phyloP scores from a whole-genome alignment of 371 early-diverging fungal genomes.

The Rhizopus stolonifer region DNA sequence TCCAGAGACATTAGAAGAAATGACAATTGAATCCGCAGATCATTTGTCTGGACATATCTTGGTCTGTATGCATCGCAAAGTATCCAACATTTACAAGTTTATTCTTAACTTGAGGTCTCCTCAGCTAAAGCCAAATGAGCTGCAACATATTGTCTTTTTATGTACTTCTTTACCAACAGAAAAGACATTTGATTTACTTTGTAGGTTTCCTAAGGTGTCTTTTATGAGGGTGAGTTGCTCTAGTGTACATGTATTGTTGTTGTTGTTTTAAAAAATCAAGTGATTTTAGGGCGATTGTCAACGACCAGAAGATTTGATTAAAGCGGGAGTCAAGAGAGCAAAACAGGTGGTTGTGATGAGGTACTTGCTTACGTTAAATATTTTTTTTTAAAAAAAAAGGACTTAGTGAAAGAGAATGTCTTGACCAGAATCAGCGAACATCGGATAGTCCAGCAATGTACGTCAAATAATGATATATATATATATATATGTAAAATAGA shows the following conservation, averaged over 20 bases:
- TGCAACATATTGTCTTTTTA: conserved; percentile 58
- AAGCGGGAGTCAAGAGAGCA: conserved; percentile 58
- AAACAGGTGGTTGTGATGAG: conserved; percentile 63
- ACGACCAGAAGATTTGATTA: conserved; percentile 55
- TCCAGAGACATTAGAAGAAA: conserved; percentile 30
- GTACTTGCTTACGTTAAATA: too few relatives aligned
- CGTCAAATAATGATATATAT: too few relatives aligned
- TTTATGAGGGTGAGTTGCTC: conserved; percentile 53
- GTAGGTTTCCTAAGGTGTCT: conserved; percentile 53
- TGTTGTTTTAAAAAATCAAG: background rate
- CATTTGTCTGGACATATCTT: conserved; percentile 40
- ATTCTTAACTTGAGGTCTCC: conserved; percentile 47
- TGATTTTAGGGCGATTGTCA: conserved; percentile 60
- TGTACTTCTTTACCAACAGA: conserved; percentile 40
- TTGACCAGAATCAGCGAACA: conserved; percentile 35
- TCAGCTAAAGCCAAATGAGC: conserved; percentile 32
- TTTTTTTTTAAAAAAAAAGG: too few relatives aligned
- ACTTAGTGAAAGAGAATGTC: conserved; percentile 43
- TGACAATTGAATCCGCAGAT: conserved; percentile 34
- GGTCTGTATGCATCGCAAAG: conserved; percentile 47
- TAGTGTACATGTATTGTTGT: conserved; percentile 8
- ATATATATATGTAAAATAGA: too few relatives aligned
- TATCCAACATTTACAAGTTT: conserved; percentile 47
- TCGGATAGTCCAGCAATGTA: conserved; percentile 53
- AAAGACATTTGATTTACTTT: conserved; percentile 45